Evolutionary conservation across 2,329 filamentous ascomycete genomes (phyloP), one percentile per base, ranked within the genome.

Genomic region (Fusarium ambrosium): DNA sequence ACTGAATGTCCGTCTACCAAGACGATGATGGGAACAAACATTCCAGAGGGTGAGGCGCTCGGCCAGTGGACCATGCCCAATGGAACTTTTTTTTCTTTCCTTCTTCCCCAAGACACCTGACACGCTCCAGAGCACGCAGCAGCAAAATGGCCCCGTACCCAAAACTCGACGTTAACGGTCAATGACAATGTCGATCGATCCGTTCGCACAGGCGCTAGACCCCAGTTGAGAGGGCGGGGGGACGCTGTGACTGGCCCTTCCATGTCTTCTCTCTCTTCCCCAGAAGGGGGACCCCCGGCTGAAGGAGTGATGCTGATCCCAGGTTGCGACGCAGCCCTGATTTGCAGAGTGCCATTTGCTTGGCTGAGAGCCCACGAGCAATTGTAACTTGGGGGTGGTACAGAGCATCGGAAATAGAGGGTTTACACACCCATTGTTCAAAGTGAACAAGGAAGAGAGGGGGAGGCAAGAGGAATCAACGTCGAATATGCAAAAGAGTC

Each of bases 161-260:
- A 41, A 53, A 66, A 64, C 34, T 67, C 69, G 68, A 69, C 60
- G 71, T 71, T 74, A 69, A 62, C 51, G 64, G 71, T 62, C 29
- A 74, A 36, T 62, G 51, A 63, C 51, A 75, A 75, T 68, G 72
- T 71, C 78, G 78, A 79, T 79, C 77, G 76, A 79, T 79, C 73
- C 66, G 70, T 70, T 76, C 66, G 75, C 67, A 72, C 73, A 69
- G 59, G 69, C 55, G 63, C 74, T 73, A 79, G 72, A 41, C 62
- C 62, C 55, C 62, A 60, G 58, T 39, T 68, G 59, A 59, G 72
- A 69, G 56, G 66, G 68, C 45, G 74, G 63, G 67, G 66, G 45
- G 55, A 60, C 55, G 27, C 18, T 39, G 14, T 61, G 51, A 73
- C 77, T 77, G 73, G 75, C 45, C 20, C 41, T 24, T 22, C 24